These are phyloP conservation scores for Aspergillus nomiae DNA, from an alignment of 2,329 filamentous ascomycete species.

Conservation along the genomic window DNA sequence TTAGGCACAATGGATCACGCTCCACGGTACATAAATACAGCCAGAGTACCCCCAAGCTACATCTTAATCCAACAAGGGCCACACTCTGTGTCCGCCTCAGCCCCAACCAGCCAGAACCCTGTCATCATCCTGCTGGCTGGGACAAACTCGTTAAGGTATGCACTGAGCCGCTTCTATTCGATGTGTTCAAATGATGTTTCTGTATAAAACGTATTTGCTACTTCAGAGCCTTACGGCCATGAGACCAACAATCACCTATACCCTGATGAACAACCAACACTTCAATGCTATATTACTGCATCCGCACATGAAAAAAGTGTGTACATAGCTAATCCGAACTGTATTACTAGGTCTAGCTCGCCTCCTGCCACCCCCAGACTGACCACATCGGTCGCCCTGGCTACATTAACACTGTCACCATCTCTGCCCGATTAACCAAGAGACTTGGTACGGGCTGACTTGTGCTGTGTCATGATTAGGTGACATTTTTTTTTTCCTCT, in stretches of 20 bases:
- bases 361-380: constrained; percentile 98
- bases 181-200: constrained; percentile 79
- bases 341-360: constrained; percentile 83
- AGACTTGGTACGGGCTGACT: not conserved
- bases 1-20: not conserved
- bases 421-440: constrained; percentile 59
- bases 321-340: not conserved
- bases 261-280: constrained; percentile 41
- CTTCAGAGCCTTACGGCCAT: constrained; percentile 98
- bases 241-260: constrained; percentile 92
- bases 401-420: constrained; percentile 99
- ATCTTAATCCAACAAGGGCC: constrained; percentile 79
- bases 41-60: too few species aligned
- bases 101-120: constrained; percentile 98
- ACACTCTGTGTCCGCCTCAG: constrained; percentile 98
- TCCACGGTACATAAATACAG: too few species aligned
- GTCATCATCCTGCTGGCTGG: constrained; percentile 98
- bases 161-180: constrained; percentile 27
- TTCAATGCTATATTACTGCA: constrained; percentile 11
- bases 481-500: not conserved
- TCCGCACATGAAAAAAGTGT: constrained; percentile 1
- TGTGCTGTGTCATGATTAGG: not conserved
- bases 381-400: constrained; percentile 99
- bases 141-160: constrained; percentile 99
- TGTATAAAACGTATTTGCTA: constrained; percentile 98